Conservation (phyloP, 495 filamentous ascomycete species). For the Lineolata rhizophorae region DNA sequence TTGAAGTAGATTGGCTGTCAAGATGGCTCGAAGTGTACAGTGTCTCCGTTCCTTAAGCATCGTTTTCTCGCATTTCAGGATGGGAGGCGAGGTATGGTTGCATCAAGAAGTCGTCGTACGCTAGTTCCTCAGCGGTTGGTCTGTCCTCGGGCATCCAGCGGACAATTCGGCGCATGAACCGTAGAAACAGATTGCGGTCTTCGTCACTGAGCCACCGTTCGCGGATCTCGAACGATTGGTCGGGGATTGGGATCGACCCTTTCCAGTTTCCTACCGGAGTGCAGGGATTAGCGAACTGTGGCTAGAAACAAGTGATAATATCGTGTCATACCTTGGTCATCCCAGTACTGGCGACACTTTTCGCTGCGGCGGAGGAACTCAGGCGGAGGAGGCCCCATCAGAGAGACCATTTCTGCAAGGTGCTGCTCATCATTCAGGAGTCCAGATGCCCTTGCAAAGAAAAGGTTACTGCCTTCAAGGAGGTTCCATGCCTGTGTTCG, state of each 20-base stretch:
- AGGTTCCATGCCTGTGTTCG: not conserved
- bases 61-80: no score
- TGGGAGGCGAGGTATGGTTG: no score
- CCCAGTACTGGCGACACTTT: not conserved
- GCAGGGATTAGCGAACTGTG: no score
- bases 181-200: slow-evolving; percentile 9
- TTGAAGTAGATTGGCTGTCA: no score
- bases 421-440: not conserved
- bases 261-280: slow-evolving; percentile 21
- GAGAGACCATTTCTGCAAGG: not conserved
- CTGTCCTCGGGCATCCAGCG: slow-evolving; percentile 14
- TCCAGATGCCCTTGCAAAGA: not conserved
- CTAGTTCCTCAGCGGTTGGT: slow-evolving; percentile 11
- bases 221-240: slow-evolving; percentile 15
- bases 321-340: not conserved
- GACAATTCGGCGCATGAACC: slow-evolving; percentile 11
- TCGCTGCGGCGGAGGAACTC: not conserved
- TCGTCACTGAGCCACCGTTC: slow-evolving; percentile 9
- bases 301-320: no score
- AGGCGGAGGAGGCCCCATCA: not conserved
- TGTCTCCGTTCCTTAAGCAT: no score
- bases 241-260: slow-evolving; percentile 13
- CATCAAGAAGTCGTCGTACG: slow-evolving; percentile 14
- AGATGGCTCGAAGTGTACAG: no score
- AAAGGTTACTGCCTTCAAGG: not conserved